Evolutionary conservation across 352 stramenopile genomes (phyloP), one percentile per base, ranked within the genome.

Genomic region (Phytophthora cryptogea): DNA sequence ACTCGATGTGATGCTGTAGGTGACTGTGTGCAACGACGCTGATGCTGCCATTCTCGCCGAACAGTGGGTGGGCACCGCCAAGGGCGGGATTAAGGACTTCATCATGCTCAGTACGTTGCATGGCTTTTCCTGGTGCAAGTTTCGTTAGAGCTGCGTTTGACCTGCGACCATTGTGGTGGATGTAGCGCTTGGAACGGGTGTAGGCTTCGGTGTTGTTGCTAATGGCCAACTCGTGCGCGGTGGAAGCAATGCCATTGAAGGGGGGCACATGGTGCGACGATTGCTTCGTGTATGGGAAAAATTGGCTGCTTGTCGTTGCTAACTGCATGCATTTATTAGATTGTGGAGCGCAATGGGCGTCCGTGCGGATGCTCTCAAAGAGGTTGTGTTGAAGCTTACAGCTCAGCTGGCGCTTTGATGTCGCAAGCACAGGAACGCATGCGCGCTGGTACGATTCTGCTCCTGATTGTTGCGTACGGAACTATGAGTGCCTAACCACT

Each of bases 1-100:
- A 27, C 1, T 14, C 30, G 13, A 33, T 51, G 8, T 4, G 53
- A 26, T 45, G 27, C 8, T n/a, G 6, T 30, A 86, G 58, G 72
- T 86, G 0, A 65, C 63, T 2, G 31, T 94, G 28, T 88, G 77
- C 58, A 94, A 94, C 26, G 86, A 94, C 43, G 86, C 86, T 3
- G 86, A 94, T 54, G 86, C 86, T 9, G 86, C 86, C 54, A 85
- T 93, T 44, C 52, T 91, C 46, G 86, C 86, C 8, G 86, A 95
- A 60, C 73, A 90, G 46, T 95, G 83, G 86, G 77, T 93, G 26
- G 86, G 86, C 48, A 79, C 68, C 6, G 86, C 86, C 8, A 86
- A 82, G 44, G 59, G 62, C 9, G 63, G 66, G 28, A 60, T 93
- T 36, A 72, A 82, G 45, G 76, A 87, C 54, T 90, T 93, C 41